Conservation (phyloP, 2,329 filamentous ascomycete species). For the Teratosphaeria gauchensis region DNA sequence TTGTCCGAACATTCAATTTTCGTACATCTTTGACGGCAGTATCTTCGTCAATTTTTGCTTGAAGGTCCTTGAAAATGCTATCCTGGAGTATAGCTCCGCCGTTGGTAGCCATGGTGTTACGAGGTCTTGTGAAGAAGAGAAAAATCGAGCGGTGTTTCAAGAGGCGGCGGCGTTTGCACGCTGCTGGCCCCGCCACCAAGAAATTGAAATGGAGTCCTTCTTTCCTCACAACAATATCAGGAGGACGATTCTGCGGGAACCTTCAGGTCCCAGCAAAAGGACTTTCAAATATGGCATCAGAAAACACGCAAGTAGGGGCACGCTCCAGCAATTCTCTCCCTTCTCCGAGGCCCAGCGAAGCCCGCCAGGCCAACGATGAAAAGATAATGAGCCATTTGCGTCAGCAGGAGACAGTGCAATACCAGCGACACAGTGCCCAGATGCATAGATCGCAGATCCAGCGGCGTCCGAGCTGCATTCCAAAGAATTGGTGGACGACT, state of each 20-base stretch:
- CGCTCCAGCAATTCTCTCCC: background rate
- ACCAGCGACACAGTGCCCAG: slow-evolving; percentile 8
- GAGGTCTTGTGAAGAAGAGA: background rate
- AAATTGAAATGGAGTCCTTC: background rate
- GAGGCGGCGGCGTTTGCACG: background rate
- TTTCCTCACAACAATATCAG: background rate
- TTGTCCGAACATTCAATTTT: background rate
- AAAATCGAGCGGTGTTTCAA: background rate
- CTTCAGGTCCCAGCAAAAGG: background rate
- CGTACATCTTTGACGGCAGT: slow-evolving; percentile 62
- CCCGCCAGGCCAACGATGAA: slow-evolving; percentile 3
- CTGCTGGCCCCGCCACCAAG: background rate
- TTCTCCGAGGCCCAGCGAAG: background rate
- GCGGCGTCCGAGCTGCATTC: slow-evolving; percentile 1
- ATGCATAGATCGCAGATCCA: slow-evolving; percentile 6
- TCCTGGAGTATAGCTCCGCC: slow-evolving; percentile 26
- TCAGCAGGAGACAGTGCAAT: slow-evolving; percentile 10
- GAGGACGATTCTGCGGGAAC: background rate
- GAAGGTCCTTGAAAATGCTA: slow-evolving; percentile 70
- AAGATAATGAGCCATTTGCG: slow-evolving; percentile 3
- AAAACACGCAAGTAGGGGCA: no score
- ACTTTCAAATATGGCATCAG: background rate
- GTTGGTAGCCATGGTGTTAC: background rate
- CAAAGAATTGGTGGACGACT: slow-evolving; percentile 3
- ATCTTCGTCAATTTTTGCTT: slow-evolving; percentile 84